phyloP scores from a whole-genome alignment of 1,284 basidiomycete species.

The Sparassis latifolia region DNA sequence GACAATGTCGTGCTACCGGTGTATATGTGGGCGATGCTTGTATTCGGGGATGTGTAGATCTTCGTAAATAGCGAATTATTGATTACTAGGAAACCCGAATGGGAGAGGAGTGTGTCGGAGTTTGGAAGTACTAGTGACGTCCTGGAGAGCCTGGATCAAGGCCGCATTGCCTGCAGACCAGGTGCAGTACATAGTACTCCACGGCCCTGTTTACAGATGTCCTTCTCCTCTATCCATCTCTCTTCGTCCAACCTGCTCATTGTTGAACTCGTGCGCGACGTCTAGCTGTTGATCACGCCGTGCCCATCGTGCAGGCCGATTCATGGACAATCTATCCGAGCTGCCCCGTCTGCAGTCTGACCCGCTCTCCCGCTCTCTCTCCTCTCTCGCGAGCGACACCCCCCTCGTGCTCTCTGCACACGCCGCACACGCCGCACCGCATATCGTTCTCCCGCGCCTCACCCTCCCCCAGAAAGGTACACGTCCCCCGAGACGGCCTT shows the following conservation, averaged over 20 bases:
- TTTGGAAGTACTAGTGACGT: background rate
- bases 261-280: too few relatives aligned
- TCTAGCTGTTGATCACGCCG: too few relatives aligned
- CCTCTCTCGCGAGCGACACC: conserved; percentile 9
- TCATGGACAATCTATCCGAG: conserved; percentile 4
- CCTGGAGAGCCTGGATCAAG: too few relatives aligned
- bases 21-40: conserved; percentile 81
- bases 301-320: background rate
- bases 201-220: too few relatives aligned
- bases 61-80: too few relatives aligned
- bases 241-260: too few relatives aligned
- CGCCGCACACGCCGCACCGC: conserved; percentile 11
- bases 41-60: conserved; percentile 38
- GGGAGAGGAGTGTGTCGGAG: background rate
- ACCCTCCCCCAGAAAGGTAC: conserved; percentile 8
- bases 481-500: conserved; percentile 31
- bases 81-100: too few relatives aligned
- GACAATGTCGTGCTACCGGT: conserved; percentile 90
- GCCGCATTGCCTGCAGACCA: too few relatives aligned
- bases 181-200: too few relatives aligned
- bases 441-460: conserved; percentile 15
- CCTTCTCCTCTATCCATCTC: too few relatives aligned
- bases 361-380: background rate
- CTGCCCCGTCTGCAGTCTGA: background rate
- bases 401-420: conserved; percentile 10